phyloP scores from a whole-genome alignment of 306 rosid species.

The Styphnolobium japonicum region DNA sequence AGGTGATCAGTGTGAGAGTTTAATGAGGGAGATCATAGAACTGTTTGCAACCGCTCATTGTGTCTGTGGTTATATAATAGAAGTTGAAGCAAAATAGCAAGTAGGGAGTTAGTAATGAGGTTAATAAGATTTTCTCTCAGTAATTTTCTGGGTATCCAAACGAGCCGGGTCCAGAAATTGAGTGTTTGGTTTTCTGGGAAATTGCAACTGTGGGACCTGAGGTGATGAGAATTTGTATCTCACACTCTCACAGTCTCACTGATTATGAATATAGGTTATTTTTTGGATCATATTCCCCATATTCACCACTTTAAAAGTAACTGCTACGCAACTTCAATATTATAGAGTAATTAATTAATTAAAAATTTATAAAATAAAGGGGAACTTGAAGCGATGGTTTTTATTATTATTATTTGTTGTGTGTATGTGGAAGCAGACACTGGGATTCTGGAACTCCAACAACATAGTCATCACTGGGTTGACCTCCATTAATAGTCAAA shows the following conservation, averaged over 20 bases:
- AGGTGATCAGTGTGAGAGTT: background rate
- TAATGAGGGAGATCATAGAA: background rate
- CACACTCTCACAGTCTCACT: too few relatives aligned
- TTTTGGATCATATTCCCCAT: background rate
- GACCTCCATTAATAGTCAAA: conserved; percentile 47
- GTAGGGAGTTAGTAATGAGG: background rate
- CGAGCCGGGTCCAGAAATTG: too few relatives aligned
- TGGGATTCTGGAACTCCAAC: conserved; percentile 39
- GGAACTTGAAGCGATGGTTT: background rate
- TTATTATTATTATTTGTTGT: background rate
- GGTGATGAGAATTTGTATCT: background rate
- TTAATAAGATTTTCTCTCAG: too few relatives aligned
- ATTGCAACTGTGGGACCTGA: background rate
- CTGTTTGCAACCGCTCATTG: background rate
- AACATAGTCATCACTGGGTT: conserved; percentile 38
- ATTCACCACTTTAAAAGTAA: too few relatives aligned
- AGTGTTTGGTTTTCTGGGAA: background rate
- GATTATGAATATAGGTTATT: too few relatives aligned
- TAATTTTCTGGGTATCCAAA: background rate
- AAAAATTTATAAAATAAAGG: background rate
- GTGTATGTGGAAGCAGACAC: conserved; percentile 42
- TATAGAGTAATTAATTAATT: background rate
- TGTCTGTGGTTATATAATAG: background rate
- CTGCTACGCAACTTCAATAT: too few relatives aligned
- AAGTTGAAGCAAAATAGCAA: background rate